Conservation (phyloP, 805 yeast genomes). For the Lachancea sp. region DNA sequence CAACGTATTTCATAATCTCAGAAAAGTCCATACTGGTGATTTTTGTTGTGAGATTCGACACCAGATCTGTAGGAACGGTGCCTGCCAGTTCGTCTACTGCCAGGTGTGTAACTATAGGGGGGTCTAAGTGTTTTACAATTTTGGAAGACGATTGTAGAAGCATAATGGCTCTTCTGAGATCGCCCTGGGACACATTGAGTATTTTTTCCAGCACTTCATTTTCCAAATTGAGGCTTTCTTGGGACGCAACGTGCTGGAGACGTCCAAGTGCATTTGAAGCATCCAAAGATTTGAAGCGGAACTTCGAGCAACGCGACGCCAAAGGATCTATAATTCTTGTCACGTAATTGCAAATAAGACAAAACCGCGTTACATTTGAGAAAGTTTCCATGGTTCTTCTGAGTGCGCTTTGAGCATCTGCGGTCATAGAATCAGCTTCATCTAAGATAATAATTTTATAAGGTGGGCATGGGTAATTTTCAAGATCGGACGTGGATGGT, state of each 20-base stretch:
- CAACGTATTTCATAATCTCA: conserved; percentile 39
- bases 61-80: conserved; percentile 47
- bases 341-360: conserved; percentile 91
- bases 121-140: conserved; percentile 32
- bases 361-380: conserved; percentile 85
- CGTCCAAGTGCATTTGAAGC: conserved; percentile 63
- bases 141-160: conserved; percentile 78
- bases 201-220: conserved; percentile 55
- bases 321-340: conserved; percentile 95
- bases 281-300: conserved; percentile 78
- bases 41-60: conserved; percentile 38
- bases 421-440: conserved; percentile 97
- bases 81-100: conserved; percentile 72
- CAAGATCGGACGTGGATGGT: conserved; percentile 62
- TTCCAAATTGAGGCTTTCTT: conserved; percentile 39
- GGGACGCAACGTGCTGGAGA: conserved; percentile 50
- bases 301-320: conserved; percentile 94
- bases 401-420: conserved; percentile 92
- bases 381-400: conserved; percentile 92
- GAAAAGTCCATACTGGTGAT: conserved; percentile 31
- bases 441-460: conserved; percentile 87
- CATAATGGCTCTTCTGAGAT: conserved; percentile 88
- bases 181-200: conserved; percentile 75
- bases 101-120: conserved; percentile 35
- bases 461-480: conserved; percentile 90